Evolutionary conservation across 495 filamentous ascomycete genomes (phyloP).

Genomic region (Aspergillus incahuasiensis): DNA sequence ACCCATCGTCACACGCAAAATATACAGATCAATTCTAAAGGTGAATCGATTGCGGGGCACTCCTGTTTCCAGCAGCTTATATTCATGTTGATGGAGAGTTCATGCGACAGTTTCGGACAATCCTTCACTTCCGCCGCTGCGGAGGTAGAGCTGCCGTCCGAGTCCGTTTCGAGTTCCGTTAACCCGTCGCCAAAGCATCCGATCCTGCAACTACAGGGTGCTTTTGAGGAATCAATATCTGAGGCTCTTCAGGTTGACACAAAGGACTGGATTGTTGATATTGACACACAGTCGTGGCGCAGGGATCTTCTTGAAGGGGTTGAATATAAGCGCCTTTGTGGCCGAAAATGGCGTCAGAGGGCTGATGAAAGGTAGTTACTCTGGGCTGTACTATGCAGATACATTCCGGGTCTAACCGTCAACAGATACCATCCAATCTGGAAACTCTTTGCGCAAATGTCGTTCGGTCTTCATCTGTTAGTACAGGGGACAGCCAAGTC

Average conservation of each 20-base stretch:
- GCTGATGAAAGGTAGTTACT: conserved; percentile 48
- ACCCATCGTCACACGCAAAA: neutral
- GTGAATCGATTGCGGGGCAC: neutral
- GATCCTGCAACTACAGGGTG: conserved; percentile 78
- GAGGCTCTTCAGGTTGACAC: conserved; percentile 55
- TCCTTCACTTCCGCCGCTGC: conserved; percentile 6
- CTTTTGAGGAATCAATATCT: conserved; percentile 87
- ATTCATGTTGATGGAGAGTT: conserved; percentile 1
- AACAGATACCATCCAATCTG: conserved; percentile 72
- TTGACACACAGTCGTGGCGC: conserved; percentile 64
- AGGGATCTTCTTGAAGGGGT: conserved; percentile 63
- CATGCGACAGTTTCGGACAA: neutral
- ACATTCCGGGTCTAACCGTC: neutral
- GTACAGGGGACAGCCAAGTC: conserved; percentile 83
- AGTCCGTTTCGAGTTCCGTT: neutral
- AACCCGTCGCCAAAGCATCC: conserved; percentile 61
- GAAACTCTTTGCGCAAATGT: conserved; percentile 88
- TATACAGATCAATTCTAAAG: neutral
- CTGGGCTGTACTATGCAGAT: neutral
- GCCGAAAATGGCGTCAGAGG: conserved; percentile 68
- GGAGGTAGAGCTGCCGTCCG: conserved; percentile 2
- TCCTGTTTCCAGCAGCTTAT: neutral
- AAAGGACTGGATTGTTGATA: conserved; percentile 47
- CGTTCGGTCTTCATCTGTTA: conserved; percentile 87
- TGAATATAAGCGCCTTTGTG: conserved; percentile 59